Evolutionary conservation across 768 basidiomycete species (phyloP).

Genomic region (Lactarius indigo): DNA sequence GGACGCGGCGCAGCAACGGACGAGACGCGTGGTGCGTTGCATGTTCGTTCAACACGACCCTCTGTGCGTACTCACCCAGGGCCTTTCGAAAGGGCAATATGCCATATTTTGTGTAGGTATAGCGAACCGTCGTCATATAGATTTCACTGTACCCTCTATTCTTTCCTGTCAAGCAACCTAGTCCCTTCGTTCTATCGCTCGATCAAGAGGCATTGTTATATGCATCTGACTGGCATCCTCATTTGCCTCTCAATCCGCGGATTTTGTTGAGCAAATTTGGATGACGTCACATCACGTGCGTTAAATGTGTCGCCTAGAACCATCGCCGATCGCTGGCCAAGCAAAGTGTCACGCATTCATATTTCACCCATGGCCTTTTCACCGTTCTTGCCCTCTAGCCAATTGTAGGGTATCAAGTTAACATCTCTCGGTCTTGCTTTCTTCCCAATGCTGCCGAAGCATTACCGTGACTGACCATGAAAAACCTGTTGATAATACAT

Average conservation of each 20-base stretch:
- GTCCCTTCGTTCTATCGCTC: background rate
- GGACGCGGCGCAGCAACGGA: slow-evolving; percentile 70
- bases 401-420: no score
- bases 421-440: no score
- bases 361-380: no score
- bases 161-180: background rate
- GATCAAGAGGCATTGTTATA: background rate
- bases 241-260: background rate
- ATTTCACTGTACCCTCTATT: background rate
- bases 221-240: background rate
- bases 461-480: no score
- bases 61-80: background rate
- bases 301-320: background rate
- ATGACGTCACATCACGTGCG: background rate
- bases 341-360: no score
- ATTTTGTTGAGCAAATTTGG: background rate
- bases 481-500: no score
- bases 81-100: slow-evolving; percentile 43
- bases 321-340: no score
- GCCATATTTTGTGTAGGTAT: slow-evolving; percentile 49
- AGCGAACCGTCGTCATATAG: slow-evolving; percentile 4
- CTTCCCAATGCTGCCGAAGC: no score
- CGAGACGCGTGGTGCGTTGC: slow-evolving; percentile 65
- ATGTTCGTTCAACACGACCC: background rate
- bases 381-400: no score